Evolutionary conservation across 1,139 yeast species (phyloP).

Genomic region (Pichia norvegensis): DNA sequence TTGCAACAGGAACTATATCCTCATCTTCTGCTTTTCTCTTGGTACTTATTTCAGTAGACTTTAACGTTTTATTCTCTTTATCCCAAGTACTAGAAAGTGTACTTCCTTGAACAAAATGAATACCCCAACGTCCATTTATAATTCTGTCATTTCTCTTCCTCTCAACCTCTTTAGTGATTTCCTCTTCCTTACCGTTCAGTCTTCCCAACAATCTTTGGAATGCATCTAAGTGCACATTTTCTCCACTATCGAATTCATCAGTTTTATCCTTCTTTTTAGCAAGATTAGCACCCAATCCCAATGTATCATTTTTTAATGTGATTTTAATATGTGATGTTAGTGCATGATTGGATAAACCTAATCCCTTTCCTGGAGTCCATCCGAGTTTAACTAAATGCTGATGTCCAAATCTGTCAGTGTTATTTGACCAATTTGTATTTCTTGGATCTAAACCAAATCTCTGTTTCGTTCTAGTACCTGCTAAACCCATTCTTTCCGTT

Average conservation of each 20-base stretch:
- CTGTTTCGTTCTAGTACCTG: slow-evolving; percentile 76
- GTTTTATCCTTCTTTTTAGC: slow-evolving; percentile 40
- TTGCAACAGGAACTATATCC: slow-evolving; percentile 21
- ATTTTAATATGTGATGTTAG: slow-evolving; percentile 78
- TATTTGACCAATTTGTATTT: slow-evolving; percentile 90
- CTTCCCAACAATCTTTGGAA: slow-evolving; percentile 87
- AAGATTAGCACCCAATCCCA: slow-evolving; percentile 80
- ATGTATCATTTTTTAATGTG: slow-evolving; percentile 66
- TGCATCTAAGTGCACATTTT: slow-evolving; percentile 84
- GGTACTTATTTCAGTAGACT: slow-evolving; percentile 13
- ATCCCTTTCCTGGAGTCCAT: slow-evolving; percentile 87
- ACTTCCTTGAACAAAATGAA: slow-evolving; percentile 80
- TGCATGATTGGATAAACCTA: slow-evolving; percentile 63
- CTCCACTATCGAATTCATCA: slow-evolving; percentile 67
- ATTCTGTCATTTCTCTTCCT: slow-evolving; percentile 59
- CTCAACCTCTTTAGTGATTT: slow-evolving; percentile 52
- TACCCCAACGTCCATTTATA: slow-evolving; percentile 76
- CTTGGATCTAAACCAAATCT: slow-evolving; percentile 90
- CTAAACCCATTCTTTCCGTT: slow-evolving; percentile 63
- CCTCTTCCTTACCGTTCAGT: slow-evolving; percentile 68
- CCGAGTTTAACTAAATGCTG: slow-evolving; percentile 75
- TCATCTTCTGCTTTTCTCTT: slow-evolving; percentile 20
- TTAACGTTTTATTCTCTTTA: slow-evolving; percentile 41
- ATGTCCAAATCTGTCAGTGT: slow-evolving; percentile 80
- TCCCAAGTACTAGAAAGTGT: slow-evolving; percentile 82